Evolutionary conservation across 345 rosid species (phyloP), one percentile per base, ranked within the genome.

Genomic region (Clarkia xantiana): DNA sequence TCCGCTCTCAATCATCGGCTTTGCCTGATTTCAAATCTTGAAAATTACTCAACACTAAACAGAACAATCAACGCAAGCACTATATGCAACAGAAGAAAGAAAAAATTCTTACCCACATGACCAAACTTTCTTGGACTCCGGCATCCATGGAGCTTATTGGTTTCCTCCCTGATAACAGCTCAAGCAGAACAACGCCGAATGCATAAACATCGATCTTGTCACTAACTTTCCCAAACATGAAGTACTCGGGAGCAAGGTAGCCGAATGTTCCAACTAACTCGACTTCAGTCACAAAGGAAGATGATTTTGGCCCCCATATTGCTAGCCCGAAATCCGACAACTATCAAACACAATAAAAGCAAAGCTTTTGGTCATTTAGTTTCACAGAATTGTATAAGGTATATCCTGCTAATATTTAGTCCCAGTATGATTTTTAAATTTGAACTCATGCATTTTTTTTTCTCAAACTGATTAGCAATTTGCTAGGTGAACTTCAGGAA

Each of bases 161-260:
- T 56, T 69, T 71, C 70, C 80, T 83, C 59, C 98, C 96, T 14
- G 98, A 81, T 18, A 91, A 60, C 59, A 91, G 55, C 62, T 91
- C 98, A 22, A 91, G 89, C 44, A 91, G 66, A 49, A 91, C 89
- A 36, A 86, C 86, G 13, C 98, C 98, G 49, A 76, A 91, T 58
- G 98, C 88, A 40, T 91, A 91, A 53, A 86, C 86, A 57, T 91
- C 98, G 18, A 86, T 68, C 77, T 81, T 86, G 67, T 86, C 79
- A 25, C 98, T 91, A 17, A 86, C 76, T 72, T 86, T 86, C 16
- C 98, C 98, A 11, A 75, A 86, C 98, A 91, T 86, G 44, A 91
- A 91, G 62, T 86, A 91, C 51, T 86, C 98, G 12, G 97, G 98
- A 46, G 98, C 98, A 51, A 91, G 84, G 63, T 91, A 91, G 39